Base-by-base conservation (phyloP, 805 yeast genomes). In the Naumovozyma castellii region DNA sequence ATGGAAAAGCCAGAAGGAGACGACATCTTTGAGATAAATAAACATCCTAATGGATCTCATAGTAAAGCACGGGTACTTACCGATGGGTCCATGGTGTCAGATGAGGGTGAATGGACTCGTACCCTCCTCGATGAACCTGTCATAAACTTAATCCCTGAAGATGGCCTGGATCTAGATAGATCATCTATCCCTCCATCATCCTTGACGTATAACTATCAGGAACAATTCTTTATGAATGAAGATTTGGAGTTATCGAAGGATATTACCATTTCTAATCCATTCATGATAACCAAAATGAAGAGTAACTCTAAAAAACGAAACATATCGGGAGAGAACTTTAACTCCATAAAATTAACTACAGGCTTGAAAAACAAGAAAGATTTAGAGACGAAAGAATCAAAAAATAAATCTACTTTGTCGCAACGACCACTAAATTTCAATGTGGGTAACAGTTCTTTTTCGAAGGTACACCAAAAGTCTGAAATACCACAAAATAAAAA, bases 191-290 rank as follows among this genome's bases (percentile, higher is more conserved):
- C 27, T 34, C 43, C 49, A 2, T 45, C 50, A 2, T 47, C 51
- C 1, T 33, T 44, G 31, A 42, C 47, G 9, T 40, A 47, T 19
- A 35, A 40, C 34, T 43, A 36, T 19, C 33, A 37, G 19, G 41
- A 43, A 5, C 9, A 29, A 3, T 20, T 34, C 3, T 13, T 13
- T 20, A 20, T n/a, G 2, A 33, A 49, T 22, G 58, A 52, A 25
- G 59, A 52, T 35, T 18, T 52, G 15, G 46, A 44, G 14, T 35
- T 51, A 14, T 40, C 53, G 2, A 45, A 40, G 15, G 44, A 48
- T 39, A 30, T 35, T 4, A 42, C 51, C 4, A 27, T 51, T 18
- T 54, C 59, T 4, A 52, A 54, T 27, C 57, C 56, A 8, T 54
- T 48, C 33, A 45, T 45, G 29, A 39, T 43, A 4, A 30, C 54